Conservation (phyloP, 177 flowering plant genomes). For the Vitis hybrid region DNA sequence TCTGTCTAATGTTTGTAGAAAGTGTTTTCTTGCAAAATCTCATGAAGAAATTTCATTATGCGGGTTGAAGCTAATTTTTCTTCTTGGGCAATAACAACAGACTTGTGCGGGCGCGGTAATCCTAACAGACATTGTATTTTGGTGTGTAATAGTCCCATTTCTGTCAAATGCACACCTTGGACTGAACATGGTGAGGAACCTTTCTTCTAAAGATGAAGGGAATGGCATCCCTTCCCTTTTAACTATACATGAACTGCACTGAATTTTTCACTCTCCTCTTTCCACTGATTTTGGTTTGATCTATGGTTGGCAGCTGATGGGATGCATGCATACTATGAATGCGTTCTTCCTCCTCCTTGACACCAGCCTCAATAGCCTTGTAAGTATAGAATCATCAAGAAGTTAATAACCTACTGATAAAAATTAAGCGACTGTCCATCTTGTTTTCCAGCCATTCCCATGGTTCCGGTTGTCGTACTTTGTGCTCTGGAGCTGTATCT, state of each 20-base stretch:
- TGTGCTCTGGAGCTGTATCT: constrained; percentile 44
- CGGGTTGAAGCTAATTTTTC: constrained; percentile 1
- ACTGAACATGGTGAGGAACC: constrained; percentile 42
- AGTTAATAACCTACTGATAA: background rate
- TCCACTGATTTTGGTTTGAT: background rate
- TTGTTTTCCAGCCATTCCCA: constrained; percentile 42
- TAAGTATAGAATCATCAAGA: constrained; percentile 23
- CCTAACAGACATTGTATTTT: constrained; percentile 69
- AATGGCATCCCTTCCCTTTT: no score
- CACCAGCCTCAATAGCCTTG: constrained; percentile 40
- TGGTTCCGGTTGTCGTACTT: constrained; percentile 53
- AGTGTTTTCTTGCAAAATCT: no score
- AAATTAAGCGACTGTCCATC: background rate
- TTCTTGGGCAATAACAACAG: constrained; percentile 24
- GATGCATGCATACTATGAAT: constrained; percentile 54
- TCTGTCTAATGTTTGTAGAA: no score
- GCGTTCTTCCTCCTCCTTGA: constrained; percentile 45
- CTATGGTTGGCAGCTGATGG: constrained; percentile 39
- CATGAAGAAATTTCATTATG: background rate
- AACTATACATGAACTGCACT: no score
- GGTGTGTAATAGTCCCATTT: constrained; percentile 68
- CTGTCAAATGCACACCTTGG: constrained; percentile 31
- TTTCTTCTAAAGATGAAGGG: background rate
- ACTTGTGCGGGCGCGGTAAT: constrained; percentile 75
- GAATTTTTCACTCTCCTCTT: background rate